phyloP scores from a whole-genome alignment of 371 early-diverging fungal species.

The Haplosporangium sp. region DNA sequence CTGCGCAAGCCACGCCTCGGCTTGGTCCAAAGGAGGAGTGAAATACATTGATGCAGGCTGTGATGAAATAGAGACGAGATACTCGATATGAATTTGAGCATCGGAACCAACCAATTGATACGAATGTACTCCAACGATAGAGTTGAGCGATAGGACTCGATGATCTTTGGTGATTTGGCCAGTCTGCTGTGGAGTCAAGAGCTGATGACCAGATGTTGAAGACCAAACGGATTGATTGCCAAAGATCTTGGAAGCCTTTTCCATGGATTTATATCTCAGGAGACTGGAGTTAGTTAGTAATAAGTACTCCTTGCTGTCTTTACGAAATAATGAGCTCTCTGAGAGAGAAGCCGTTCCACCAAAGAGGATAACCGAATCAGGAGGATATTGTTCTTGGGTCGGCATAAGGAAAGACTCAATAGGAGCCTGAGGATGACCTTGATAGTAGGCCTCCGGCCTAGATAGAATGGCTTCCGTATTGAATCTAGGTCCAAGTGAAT shows the following conservation, averaged over 20 bases:
- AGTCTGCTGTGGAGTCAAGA: conserved; percentile 47
- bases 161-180: conserved; percentile 37
- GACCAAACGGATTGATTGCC: conserved; percentile 51
- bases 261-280: conserved; percentile 46
- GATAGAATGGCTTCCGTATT: conserved; percentile 26
- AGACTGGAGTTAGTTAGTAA: conserved; percentile 44
- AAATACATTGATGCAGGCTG: conserved; percentile 47
- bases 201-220: conserved; percentile 43
- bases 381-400: conserved; percentile 44
- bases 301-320: conserved; percentile 42
- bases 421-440: conserved; percentile 28
- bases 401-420: conserved; percentile 48
- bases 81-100: conserved; percentile 33
- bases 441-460: conserved; percentile 31
- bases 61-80: conserved; percentile 38
- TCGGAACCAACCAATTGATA: conserved; percentile 26
- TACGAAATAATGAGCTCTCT: conserved; percentile 35
- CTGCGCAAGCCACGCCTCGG: conserved; percentile 33
- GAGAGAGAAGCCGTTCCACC: conserved; percentile 48
- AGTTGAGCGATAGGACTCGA: conserved; percentile 36
- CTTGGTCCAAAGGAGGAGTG: conserved; percentile 31
- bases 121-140: conserved; percentile 37
- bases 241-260: conserved; percentile 45
- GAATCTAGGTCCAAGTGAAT: conserved; percentile 20
- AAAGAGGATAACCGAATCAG: conserved; percentile 38